Percentiles rank a stretch among this genome's conserved stretches.
phyloP scores from a whole-genome alignment of 1,284 basidiomycete genomes.

The Sanghuangporus sanghuang region DNA sequence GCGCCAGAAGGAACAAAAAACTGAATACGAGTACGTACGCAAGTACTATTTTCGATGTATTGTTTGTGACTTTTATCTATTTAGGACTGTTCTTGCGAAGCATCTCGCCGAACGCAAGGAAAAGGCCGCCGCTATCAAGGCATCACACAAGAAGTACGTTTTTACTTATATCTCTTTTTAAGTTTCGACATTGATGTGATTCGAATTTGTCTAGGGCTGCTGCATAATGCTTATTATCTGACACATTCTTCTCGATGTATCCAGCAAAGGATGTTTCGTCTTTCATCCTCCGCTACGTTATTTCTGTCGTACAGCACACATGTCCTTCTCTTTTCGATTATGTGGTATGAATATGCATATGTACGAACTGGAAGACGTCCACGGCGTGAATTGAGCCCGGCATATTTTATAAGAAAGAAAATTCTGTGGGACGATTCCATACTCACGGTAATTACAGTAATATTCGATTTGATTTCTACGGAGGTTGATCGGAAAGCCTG shows the following conservation, averaged over 20 bases:
- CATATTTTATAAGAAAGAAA: too few relatives aligned
- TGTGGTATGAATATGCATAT: slow-evolving; percentile 13
- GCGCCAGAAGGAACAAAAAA: slow-evolving; percentile 91
- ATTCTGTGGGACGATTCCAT: too few relatives aligned
- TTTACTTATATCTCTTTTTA: neutral
- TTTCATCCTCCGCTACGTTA: neutral
- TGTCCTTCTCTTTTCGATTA: slow-evolving; percentile 7
- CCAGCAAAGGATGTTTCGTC: neutral
- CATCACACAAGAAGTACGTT: slow-evolving; percentile 18
- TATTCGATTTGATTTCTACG: too few relatives aligned
- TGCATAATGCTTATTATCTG: slow-evolving; percentile 4
- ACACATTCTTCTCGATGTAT: neutral
- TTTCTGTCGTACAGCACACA: slow-evolving; percentile 4
- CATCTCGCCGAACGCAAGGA: slow-evolving; percentile 16
- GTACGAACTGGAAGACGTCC: neutral
- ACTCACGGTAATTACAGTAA: too few relatives aligned
- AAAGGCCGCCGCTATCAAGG: slow-evolving; percentile 17
- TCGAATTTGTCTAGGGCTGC: slow-evolving; percentile 1
- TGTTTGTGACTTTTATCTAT: neutral
- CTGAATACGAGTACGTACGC: slow-evolving; percentile 67
- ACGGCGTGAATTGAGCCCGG: neutral
- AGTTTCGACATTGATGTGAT: neutral
- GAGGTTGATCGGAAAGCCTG: too few relatives aligned
- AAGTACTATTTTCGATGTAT: slow-evolving; percentile 32
- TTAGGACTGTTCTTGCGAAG: slow-evolving; percentile 9